Base-by-base conservation (phyloP, 441 rosid species). In the Metrosideros polymorpha region DNA sequence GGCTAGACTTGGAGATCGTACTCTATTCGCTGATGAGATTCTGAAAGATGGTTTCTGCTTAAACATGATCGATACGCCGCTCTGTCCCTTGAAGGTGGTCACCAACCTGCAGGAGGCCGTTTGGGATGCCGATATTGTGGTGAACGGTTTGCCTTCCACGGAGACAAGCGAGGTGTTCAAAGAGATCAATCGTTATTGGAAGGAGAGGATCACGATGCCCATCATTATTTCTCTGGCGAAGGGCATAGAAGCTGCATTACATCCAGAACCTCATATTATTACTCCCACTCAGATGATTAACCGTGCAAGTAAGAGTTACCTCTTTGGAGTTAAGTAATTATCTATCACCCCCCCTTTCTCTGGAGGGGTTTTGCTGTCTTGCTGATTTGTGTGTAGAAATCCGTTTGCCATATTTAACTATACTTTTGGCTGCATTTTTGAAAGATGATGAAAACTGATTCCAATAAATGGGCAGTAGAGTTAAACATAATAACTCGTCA, bases 71-170 rank as follows among this genome's bases (percentile, higher is more conserved):
- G 99, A 96, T 43, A 96, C 98, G 4, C 99, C 99, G 6, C 93
- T 98, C 82, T 94, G 98, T 57, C 99, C 99, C 42, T 89, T 98
- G 88, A 98, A 98, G 87, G 99, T 96, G 88, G 99, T 98, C 87
- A 96, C 98, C 8, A 98, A 98, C 91, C 88, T 98, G 90, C 99
- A 95, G 89, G 99, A 98, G 91, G 99, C 99, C 86, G 96, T 95
- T 35, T 98, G 99, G 99, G 99, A 98, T 89, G 99, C 99, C 22
- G 99, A 98, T 91, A 90, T 98, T 57, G 99, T 98, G 66, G 94
- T 98, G 52, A 98, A 98, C 89, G 99, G 98, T 25, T 89, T 98
- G 92, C 99, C 99, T 71, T 98, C 99, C 8, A 98, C 99, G 0
- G 99, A 98, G 89, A 95, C 99, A 6, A 87, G 86, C 0, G 91